phyloP scores from a whole-genome alignment of 345 rosid genomes.

The Eutrema heterophyllum region DNA sequence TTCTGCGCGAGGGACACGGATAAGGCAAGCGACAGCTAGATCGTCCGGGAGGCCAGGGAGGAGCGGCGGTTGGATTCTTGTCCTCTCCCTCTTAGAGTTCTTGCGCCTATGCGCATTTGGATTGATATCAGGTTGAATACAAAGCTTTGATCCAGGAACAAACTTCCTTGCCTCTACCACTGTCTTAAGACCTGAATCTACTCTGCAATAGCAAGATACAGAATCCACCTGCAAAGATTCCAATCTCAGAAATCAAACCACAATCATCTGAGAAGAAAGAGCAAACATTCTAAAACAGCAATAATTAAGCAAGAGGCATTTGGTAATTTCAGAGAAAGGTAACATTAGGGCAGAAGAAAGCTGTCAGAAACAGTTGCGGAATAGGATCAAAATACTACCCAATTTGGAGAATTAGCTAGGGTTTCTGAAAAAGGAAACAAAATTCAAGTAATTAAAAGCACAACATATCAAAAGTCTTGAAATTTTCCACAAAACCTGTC shows the following conservation, averaged over 20 bases:
- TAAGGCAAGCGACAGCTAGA: conserved; percentile 86
- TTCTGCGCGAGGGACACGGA: conserved; percentile 89
- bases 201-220: conserved; percentile 90
- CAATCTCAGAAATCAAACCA: background rate
- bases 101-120: conserved; percentile 86
- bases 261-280: background rate
- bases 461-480: background rate
- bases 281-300: background rate
- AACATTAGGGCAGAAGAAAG: background rate
- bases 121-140: conserved; percentile 92
- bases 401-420: conserved; percentile 19
- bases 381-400: background rate
- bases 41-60: conserved; percentile 95
- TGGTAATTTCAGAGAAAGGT: background rate
- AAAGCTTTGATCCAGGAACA: conserved; percentile 91
- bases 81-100: conserved; percentile 66
- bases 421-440: conserved; percentile 25
- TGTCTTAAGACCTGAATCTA: conserved; percentile 83
- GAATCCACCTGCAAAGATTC: conserved; percentile 81
- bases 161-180: conserved; percentile 94
- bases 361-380: background rate
- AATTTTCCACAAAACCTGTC: background rate
- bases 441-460: background rate
- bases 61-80: conserved; percentile 75
- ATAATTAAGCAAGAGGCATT: background rate